Conservation (phyloP, 495 filamentous ascomycete genomes). For the Ramalina intermedia region DNA sequence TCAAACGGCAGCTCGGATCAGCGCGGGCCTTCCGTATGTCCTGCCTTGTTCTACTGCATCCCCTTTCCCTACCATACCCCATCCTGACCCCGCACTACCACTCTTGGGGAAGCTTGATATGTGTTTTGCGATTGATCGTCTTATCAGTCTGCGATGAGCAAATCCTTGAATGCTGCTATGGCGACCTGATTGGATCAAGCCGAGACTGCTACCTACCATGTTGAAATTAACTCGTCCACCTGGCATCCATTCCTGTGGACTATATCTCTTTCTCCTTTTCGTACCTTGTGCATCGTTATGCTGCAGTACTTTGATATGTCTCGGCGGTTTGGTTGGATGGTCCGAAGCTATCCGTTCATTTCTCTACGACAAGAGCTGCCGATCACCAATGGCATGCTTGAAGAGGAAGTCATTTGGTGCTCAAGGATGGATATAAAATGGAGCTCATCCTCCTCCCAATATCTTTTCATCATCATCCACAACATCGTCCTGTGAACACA, state of each 20-base stretch:
- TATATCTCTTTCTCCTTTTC: background rate
- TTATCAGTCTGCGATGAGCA: background rate
- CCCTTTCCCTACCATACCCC: too few relatives aligned
- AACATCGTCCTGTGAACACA: background rate
- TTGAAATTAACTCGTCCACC: too few relatives aligned
- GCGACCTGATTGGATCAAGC: background rate
- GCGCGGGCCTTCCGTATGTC: too few relatives aligned
- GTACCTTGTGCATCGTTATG: background rate
- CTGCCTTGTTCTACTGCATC: too few relatives aligned
- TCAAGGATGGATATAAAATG: background rate
- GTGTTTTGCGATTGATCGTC: background rate
- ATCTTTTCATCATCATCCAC: background rate
- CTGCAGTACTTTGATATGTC: background rate
- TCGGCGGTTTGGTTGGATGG: background rate
- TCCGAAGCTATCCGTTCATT: background rate
- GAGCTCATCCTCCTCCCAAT: background rate
- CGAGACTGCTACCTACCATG: background rate
- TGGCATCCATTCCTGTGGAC: too few relatives aligned
- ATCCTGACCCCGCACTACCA: background rate
- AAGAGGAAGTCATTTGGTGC: background rate
- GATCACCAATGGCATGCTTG: background rate
- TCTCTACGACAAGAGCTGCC: background rate
- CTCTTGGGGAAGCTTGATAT: background rate
- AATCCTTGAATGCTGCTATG: background rate
- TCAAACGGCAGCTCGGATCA: too few relatives aligned